Evolutionary conservation across 106 monocot species (phyloP).

Genomic region (Xerophyta viscosa): DNA sequence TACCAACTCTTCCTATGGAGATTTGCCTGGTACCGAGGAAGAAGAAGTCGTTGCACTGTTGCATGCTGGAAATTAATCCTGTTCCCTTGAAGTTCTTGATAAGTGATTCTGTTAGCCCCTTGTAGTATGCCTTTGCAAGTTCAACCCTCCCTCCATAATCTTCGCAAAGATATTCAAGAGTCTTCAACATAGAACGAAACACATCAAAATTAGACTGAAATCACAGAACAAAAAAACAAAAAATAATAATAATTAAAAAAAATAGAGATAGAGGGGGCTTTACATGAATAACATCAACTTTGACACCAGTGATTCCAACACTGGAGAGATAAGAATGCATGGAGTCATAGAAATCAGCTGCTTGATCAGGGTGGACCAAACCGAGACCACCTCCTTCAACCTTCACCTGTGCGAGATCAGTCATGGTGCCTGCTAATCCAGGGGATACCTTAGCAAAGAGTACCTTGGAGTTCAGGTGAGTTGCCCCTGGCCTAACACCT

Average conservation of each 20-base stretch:
- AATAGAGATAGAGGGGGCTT: not conserved
- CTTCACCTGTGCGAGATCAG: slow-evolving; percentile 41
- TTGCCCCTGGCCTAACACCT: slow-evolving; percentile 30
- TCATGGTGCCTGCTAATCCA: slow-evolving; percentile 36
- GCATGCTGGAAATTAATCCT: slow-evolving; percentile 48
- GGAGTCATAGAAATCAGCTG: slow-evolving; percentile 22
- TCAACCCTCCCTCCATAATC: slow-evolving; percentile 38
- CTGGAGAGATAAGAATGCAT: slow-evolving; percentile 49
- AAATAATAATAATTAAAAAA: not conserved
- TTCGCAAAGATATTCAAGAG: slow-evolving; percentile 36
- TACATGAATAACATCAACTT: slow-evolving; percentile 59
- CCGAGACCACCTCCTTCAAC: slow-evolving; percentile 43
- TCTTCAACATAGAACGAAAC: slow-evolving; percentile 11
- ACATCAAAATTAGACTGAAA: not conserved
- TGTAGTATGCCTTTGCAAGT: slow-evolving; percentile 45
- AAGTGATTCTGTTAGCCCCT: slow-evolving; percentile 34
- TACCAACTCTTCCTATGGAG: slow-evolving; percentile 39
- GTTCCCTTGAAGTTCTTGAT: slow-evolving; percentile 41
- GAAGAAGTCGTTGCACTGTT: slow-evolving; percentile 66
- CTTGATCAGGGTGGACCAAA: slow-evolving; percentile 38
- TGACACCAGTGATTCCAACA: slow-evolving; percentile 36
- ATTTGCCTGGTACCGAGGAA: slow-evolving; percentile 34
- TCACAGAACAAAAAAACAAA: not conserved
- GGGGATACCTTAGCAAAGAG: slow-evolving; percentile 21
- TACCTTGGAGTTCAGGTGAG: slow-evolving; percentile 22